A percentile compares a stretch with the other conserved stretches of the same genome.
These are phyloP conservation scores for Ramalina peruviana DNA, from an alignment of 495 filamentous ascomycete genomes.

Conservation along the genomic window DNA sequence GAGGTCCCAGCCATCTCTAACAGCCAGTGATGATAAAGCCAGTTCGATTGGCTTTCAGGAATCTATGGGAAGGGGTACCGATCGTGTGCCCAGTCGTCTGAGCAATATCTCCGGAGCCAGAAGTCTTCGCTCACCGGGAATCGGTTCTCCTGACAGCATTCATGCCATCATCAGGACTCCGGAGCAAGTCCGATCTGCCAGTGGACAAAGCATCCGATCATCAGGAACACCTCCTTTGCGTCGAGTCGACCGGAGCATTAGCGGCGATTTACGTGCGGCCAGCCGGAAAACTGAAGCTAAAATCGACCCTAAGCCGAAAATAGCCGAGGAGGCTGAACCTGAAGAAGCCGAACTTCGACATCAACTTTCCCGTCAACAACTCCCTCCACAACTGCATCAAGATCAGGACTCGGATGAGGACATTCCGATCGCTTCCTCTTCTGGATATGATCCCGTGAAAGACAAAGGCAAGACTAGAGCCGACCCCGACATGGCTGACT, in stretches of 20 bases:
- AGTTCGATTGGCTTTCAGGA: not conserved
- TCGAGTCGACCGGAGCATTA: conserved; percentile 55
- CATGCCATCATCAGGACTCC: conserved; percentile 32
- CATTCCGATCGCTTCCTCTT: conserved; percentile 39
- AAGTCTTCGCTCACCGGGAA: conserved; percentile 6
- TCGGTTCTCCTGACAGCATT: conserved; percentile 35
- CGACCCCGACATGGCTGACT: conserved; percentile 64
- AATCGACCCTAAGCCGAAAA: conserved; percentile 14
- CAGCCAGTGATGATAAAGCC: not conserved
- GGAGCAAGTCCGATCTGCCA: conserved; percentile 45
- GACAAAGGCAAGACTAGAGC: conserved; percentile 76
- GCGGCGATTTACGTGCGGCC: conserved; percentile 67
- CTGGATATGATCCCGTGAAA: conserved; percentile 58
- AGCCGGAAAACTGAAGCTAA: conserved; percentile 27
- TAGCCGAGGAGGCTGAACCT: conserved; percentile 10
- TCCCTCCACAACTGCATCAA: no score
- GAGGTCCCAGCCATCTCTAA: not conserved
- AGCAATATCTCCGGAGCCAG: conserved; percentile 22
- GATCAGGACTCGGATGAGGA: conserved; percentile 19
- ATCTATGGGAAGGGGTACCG: conserved; percentile 12
- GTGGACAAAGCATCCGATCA: conserved; percentile 38
- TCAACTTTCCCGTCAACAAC: not conserved
- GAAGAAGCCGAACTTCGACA: conserved; percentile 10
- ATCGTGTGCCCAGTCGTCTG: conserved; percentile 11
- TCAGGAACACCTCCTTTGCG: conserved; percentile 51